Base-by-base conservation (phyloP, 73 alveolate species). In the Symbiodinium pilosum region DNA sequence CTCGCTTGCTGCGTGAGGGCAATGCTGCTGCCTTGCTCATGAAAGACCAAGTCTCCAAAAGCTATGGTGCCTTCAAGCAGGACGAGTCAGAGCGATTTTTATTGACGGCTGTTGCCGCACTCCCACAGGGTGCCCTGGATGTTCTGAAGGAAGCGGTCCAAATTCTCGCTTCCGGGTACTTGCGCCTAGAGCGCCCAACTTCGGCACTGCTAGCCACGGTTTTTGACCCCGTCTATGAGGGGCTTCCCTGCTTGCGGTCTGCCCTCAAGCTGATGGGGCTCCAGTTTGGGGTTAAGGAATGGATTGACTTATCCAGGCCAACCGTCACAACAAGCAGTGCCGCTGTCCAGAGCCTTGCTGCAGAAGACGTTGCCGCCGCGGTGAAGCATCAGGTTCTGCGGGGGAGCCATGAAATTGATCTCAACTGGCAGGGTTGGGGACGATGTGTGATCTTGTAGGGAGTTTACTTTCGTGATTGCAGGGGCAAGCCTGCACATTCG, bases 231-330 rank as follows among this genome's bases (percentile, higher is more conserved):
- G 81, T 3, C 81, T 64, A 64, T 7, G 86, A 64, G 71, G 75
- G 75, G 16, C 26, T 43, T 7, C 42, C 51, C 32, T 69, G 97
- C 40, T 24, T 68, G 42, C 89, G 81, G n/a, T 12, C 51, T 26
- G 97, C 97, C 8, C 36, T 91, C 89, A 91, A 91, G 81, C 87
- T 75, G 71, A 34, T 91, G 88, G 97, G 89, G 81, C 51, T n/a
- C 44, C 88, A 91, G 30, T 91, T 42, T 12, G 59, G 41, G 9
- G 30, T 91, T 39, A 69, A 30, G 5, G 89, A 91, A 32, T 91
- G 97, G 97, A 34, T 9, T 12, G 77, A 41, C 52, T 20, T 56
- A 64, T 42, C 97, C 4, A 39, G 95, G 95, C 95, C 73, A 64
- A 30, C n/a, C n/a, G n/a, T n/a, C n/a, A n/a, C n/a, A n/a, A n/a